phyloP scores from a whole-genome alignment of 2,329 filamentous ascomycete species.

The Aspergillus alliaceus region DNA sequence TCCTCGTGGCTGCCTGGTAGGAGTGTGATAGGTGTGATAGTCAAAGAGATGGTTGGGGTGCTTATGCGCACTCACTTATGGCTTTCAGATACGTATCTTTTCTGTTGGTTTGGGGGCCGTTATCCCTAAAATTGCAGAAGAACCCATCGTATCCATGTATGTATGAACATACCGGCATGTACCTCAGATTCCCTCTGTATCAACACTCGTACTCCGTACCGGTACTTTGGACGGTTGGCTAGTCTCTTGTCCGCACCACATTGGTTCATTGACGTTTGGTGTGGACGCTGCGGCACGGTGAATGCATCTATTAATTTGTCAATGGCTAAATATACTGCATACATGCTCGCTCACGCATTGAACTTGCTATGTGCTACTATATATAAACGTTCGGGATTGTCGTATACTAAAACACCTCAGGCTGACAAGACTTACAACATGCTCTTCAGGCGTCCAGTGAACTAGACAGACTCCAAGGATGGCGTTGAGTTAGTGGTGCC shows the following conservation, averaged over 20 bases:
- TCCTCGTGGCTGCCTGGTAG: neutral
- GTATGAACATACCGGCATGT: too few species aligned
- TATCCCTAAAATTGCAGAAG: neutral
- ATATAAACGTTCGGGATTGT: neutral
- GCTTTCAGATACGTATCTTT: neutral
- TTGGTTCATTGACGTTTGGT: neutral
- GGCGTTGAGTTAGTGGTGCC: too few species aligned
- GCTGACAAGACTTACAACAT: neutral
- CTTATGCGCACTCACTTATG: neutral
- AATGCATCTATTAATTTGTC: too few species aligned
- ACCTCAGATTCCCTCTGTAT: neutral
- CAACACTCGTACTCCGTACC: neutral
- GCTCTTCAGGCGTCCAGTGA: neutral
- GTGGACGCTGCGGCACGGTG: too few species aligned
- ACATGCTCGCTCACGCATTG: neutral
- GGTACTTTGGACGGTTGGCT: neutral
- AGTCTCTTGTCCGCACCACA: too few species aligned
- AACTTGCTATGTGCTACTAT: neutral
- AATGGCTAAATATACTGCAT: neutral
- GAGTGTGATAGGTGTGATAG: too few species aligned
- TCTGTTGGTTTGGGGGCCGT: neutral
- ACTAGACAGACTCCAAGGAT: too few species aligned
- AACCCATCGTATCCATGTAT: too few species aligned
- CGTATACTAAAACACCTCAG: neutral
- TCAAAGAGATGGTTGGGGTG: too few species aligned